These are phyloP conservation scores for Aspergillus udagawae DNA, from an alignment of 2,329 filamentous ascomycete species.

Conservation along the genomic window DNA sequence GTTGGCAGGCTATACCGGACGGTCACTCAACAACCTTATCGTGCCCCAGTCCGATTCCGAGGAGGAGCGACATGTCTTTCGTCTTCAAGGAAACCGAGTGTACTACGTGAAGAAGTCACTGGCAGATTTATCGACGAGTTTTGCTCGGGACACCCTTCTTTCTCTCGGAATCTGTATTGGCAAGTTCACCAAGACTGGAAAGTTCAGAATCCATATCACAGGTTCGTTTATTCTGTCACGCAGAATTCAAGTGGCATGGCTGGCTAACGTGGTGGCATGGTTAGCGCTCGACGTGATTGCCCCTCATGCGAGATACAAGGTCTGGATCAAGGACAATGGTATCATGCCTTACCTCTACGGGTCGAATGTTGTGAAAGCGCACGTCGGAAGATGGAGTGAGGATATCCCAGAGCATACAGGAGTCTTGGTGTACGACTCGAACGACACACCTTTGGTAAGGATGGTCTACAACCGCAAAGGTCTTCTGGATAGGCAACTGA, in stretches of 20 bases:
- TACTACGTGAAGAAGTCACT: slow-evolving; percentile 90
- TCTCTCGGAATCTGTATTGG: slow-evolving; percentile 87
- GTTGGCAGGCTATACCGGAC: slow-evolving; percentile 88
- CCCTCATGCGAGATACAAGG: slow-evolving; percentile 89
- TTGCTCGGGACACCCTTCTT: slow-evolving; percentile 76
- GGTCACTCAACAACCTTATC: slow-evolving; percentile 79
- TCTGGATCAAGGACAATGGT: slow-evolving; percentile 94
- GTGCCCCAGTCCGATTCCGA: slow-evolving; percentile 66
- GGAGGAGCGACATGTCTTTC: slow-evolving; percentile 78
- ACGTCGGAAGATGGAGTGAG: slow-evolving; percentile 79
- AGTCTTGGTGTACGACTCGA: slow-evolving; percentile 85
- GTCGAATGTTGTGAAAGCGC: slow-evolving; percentile 78
- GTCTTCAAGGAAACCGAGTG: slow-evolving; percentile 74
- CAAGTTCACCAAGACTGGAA: slow-evolving; percentile 90
- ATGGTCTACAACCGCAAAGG: neutral
- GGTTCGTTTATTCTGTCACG: neutral
- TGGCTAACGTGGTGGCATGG: neutral
- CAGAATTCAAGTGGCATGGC: neutral
- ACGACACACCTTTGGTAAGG: slow-evolving; percentile 69
- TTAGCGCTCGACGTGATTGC: slow-evolving; percentile 77
- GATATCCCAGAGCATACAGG: slow-evolving; percentile 93
- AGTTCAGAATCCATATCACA: slow-evolving; percentile 92
- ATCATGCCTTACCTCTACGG: slow-evolving; percentile 98
- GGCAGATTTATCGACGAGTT: slow-evolving; percentile 84
- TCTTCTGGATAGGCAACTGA: neutral